Evolutionary conservation across 805 yeast species (phyloP).

Genomic region (Lachancea fermentati): DNA sequence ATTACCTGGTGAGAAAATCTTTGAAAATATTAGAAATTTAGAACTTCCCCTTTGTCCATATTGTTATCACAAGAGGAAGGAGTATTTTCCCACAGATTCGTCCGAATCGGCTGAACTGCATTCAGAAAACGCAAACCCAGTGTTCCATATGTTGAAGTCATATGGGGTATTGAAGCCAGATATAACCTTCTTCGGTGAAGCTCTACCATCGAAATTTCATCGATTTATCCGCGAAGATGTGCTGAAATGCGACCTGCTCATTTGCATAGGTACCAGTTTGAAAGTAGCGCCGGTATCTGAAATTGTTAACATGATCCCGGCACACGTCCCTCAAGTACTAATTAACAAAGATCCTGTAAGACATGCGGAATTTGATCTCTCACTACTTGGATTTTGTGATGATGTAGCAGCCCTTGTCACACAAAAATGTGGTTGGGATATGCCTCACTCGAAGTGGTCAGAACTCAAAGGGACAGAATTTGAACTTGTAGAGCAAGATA

Average conservation of each 20-base stretch:
- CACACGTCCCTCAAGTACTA: conserved; percentile 74
- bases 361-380: conserved; percentile 75
- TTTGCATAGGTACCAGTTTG: conserved; percentile 86
- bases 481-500: conserved; percentile 21
- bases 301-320: conserved; percentile 67
- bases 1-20: conserved; percentile 62
- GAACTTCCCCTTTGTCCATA: conserved; percentile 69
- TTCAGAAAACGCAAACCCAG: conserved; percentile 1
- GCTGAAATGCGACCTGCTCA: conserved; percentile 63
- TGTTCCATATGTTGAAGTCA: conserved; percentile 35
- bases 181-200: conserved; percentile 87
- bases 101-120: conserved; percentile 7
- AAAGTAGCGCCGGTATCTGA: conserved; percentile 91
- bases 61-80: conserved; percentile 45
- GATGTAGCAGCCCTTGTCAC: conserved; percentile 66
- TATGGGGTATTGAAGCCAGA: conserved; percentile 89
- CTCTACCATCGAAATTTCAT: conserved; percentile 67
- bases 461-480: conserved; percentile 22
- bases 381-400: conserved; percentile 75
- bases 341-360: conserved; percentile 71
- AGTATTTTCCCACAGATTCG: conserved; percentile 22
- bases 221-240: conserved; percentile 54
- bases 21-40: conserved; percentile 49
- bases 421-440: conserved; percentile 52
- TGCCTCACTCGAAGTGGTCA: conserved; percentile 49